These are phyloP conservation scores for Fomitopsis pinicola DNA, from an alignment of 1,284 basidiomycete genomes.

Conservation along the genomic window DNA sequence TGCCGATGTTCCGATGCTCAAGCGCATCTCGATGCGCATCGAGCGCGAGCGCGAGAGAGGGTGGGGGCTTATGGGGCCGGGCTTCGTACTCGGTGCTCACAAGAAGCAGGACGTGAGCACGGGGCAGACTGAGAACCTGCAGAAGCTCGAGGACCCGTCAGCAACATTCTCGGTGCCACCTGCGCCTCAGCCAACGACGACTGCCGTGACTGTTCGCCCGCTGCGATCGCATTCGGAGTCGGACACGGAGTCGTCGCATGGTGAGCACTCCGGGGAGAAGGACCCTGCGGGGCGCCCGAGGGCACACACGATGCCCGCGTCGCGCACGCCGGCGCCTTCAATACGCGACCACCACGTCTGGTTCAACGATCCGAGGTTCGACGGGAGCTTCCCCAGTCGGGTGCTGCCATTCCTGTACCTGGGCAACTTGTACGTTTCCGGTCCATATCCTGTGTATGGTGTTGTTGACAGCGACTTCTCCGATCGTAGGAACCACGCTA, in stretches of 20 bases:
- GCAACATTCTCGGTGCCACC: slow-evolving; percentile 43
- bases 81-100: not conserved
- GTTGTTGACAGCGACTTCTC: not conserved
- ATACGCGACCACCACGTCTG: slow-evolving; percentile 76
- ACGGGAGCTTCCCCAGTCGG: slow-evolving; percentile 93
- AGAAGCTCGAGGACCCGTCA: slow-evolving; percentile 27
- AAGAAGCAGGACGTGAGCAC: not conserved
- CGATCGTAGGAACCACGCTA: slow-evolving; percentile 75
- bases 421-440: slow-evolving; percentile 78
- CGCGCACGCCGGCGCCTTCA: slow-evolving; percentile 60
- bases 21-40: slow-evolving; percentile 66
- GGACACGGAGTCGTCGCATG: slow-evolving; percentile 9
- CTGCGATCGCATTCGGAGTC: slow-evolving; percentile 17
- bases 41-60: slow-evolving; percentile 34
- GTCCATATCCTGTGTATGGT: slow-evolving; percentile 3
- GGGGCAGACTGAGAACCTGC: not conserved
- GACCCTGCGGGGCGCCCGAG: slow-evolving; percentile 43
- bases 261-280: not conserved
- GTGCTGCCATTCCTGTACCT: slow-evolving; percentile 95
- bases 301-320: slow-evolving; percentile 63
- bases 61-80: not conserved
- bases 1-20: slow-evolving; percentile 73
- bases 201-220: slow-evolving; percentile 19
- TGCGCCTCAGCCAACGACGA: slow-evolving; percentile 19
- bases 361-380: slow-evolving; percentile 91